A percentile compares a stretch with the other conserved stretches of the same genome.
Conservation (phyloP, 2,329 filamentous ascomycete genomes). For the Ophiostoma sp. region DNA sequence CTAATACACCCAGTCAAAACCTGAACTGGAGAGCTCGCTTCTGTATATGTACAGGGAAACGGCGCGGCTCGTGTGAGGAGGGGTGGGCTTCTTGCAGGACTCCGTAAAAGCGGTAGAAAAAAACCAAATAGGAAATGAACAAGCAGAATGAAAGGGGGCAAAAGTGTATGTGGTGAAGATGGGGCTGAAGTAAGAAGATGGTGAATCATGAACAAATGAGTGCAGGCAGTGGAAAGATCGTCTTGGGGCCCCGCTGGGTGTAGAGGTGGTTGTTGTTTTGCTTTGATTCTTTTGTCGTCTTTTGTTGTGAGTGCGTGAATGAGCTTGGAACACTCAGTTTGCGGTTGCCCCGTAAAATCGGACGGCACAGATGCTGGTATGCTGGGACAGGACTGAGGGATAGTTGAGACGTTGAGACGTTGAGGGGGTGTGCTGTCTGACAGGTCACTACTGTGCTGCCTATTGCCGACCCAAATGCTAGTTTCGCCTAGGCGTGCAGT, state of each 20-base stretch:
- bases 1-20: slow-evolving; percentile 3
- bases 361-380: slow-evolving; percentile 9
- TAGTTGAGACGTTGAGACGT: neutral
- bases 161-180: slow-evolving; percentile 1
- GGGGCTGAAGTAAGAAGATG: neutral
- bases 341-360: slow-evolving; percentile 9
- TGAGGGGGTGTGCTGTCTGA: neutral
- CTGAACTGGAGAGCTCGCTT: neutral
- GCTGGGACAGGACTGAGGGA: neutral
- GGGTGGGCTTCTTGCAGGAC: slow-evolving; percentile 2
- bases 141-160: neutral
- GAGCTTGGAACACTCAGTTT: neutral
- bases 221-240: neutral
- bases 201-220: neutral
- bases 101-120: slow-evolving; percentile 6
- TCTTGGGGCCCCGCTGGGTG: neutral
- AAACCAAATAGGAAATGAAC: slow-evolving; percentile 3
- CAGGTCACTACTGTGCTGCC: slow-evolving; percentile 10
- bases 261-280: neutral
- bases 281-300: neutral
- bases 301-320: neutral
- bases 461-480: neutral
- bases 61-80: slow-evolving; percentile 7
- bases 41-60: slow-evolving; percentile 3
- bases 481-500: slow-evolving; percentile 2